phyloP scores from a whole-genome alignment of 2,329 filamentous ascomycete genomes.

The Penicillium sp. region DNA sequence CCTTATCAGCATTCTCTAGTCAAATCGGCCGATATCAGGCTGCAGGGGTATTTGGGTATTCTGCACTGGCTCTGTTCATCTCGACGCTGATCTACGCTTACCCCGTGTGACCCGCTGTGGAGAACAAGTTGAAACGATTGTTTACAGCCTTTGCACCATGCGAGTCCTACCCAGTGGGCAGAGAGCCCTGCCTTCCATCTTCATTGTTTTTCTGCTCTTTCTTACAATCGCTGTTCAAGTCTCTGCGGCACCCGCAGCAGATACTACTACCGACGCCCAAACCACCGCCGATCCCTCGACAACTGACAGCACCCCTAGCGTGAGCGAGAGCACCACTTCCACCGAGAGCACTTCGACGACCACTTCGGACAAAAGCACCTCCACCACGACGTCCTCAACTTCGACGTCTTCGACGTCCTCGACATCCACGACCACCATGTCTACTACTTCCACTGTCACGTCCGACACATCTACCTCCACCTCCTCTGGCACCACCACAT shows the following conservation, averaged over 20 bases:
- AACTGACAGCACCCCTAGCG: neutral
- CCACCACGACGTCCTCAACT: slow-evolving; percentile 8
- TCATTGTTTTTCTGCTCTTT: slow-evolving; percentile 16
- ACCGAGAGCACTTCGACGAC: slow-evolving; percentile 21
- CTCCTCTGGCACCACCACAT: slow-evolving; percentile 18
- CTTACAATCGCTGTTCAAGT: slow-evolving; percentile 16
- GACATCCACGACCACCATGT: slow-evolving; percentile 19
- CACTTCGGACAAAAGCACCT: slow-evolving; percentile 14
- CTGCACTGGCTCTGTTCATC: slow-evolving; percentile 5
- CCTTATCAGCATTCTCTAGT: neutral
- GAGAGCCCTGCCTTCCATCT: slow-evolving; percentile 12
- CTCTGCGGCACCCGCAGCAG: slow-evolving; percentile 17
- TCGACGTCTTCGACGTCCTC: slow-evolving; percentile 12
- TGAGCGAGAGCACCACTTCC: slow-evolving; percentile 19
- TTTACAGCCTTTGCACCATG: slow-evolving; percentile 19
- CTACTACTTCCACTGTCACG: slow-evolving; percentile 12
- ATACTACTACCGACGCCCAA: slow-evolving; percentile 21
- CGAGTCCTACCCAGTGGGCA: slow-evolving; percentile 15
- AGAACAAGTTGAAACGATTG: slow-evolving; percentile 18
- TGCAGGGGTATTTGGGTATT: neutral
- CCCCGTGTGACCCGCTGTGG: slow-evolving; percentile 24
- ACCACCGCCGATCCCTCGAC: slow-evolving; percentile 24
- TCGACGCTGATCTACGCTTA: slow-evolving; percentile 17
- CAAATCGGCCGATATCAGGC: neutral
- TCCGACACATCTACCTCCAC: slow-evolving; percentile 23